Evolutionary conservation across 495 filamentous ascomycete species (phyloP).

Genomic region (Poronia punctata): DNA sequence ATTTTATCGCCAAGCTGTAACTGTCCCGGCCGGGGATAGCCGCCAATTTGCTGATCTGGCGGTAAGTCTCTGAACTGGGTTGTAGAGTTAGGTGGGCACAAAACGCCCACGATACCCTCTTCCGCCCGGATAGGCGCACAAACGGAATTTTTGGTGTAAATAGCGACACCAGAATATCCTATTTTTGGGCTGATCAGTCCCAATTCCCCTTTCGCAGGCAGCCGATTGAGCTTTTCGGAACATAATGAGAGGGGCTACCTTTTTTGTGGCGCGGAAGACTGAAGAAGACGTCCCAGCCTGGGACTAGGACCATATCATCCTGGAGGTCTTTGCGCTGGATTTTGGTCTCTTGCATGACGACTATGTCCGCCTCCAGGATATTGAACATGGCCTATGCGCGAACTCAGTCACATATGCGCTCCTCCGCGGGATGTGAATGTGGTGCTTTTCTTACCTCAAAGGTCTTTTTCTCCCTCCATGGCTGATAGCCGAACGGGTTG

Average conservation of each 20-base stretch:
- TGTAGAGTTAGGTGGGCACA: constrained; percentile 69
- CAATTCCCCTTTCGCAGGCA: too few relatives aligned
- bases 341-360: constrained; percentile 93
- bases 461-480: constrained; percentile 84
- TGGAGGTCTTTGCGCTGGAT: constrained; percentile 89
- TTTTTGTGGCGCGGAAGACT: constrained; percentile 90
- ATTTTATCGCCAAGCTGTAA: constrained; percentile 60
- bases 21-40: constrained; percentile 69
- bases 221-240: too few relatives aligned
- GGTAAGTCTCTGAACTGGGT: constrained; percentile 72
- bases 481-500: constrained; percentile 92
- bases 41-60: constrained; percentile 77
- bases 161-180: constrained; percentile 96
- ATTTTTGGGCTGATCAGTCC: constrained; percentile 7
- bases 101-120: constrained; percentile 81
- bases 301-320: constrained; percentile 93
- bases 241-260: too few relatives aligned
- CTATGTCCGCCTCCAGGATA: constrained; percentile 85
- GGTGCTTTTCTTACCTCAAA: constrained; percentile 72
- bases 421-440: neutral
- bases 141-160: constrained; percentile 85
- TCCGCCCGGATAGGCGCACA: constrained; percentile 88
- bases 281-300: constrained; percentile 96
- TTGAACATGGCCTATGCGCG: constrained; percentile 76
- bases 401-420: neutral